Base-by-base conservation (phyloP, 768 basidiomycete species). In the Rhodotorula paludigena region DNA sequence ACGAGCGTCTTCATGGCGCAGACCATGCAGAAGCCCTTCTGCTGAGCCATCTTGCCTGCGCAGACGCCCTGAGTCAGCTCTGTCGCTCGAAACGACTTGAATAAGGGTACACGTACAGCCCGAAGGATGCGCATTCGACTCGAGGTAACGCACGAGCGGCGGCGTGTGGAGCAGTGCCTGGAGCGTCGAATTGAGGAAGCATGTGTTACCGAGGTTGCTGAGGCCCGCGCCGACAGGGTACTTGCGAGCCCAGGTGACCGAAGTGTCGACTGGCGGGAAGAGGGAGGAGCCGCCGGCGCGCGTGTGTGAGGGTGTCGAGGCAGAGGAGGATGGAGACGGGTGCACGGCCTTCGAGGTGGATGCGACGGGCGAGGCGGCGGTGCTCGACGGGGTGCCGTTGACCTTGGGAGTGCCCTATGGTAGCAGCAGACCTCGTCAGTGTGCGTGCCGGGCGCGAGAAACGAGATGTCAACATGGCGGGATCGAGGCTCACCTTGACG, bases 131-230 rank as follows among this genome's bases (percentile, higher is more conserved):
- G 53, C 57, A 12, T 7, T 28, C 1, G 55, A 23, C 28, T 47
- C 60, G 44, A 75, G 45, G 61, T 57, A 71, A 38, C 75, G 68
- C 82, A 92, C 81, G 33, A 99, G 82, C 4, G 93, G 91, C 15
- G 92, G 86, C 1, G 94, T 97, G 76, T 98, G 92, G 21, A 96
- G 78, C 57, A 98, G 83, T 74, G 91, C 92, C 80, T 99, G 96
- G 56, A 98, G 80, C 30, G 88, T 89, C 72, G 91, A 92, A 78
- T 99, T 99, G 74, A 97, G 81, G 78, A 94, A 99, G 79, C 94
- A 98, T 10, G 75, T 76, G 67, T 76, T 76, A 53, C 75, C 75
- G 51, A 73, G 48, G 69, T 76, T 76, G 10, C 66, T 58, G 21
- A 74, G 61, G 16, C 75, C 75, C 0, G 68, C 48, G 5, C 74